Evolutionary conservation across 176 grass and related monocot genomes (phyloP), one percentile per base, ranked within the genome.

Genomic region (Hsuehochloa calcarea): DNA sequence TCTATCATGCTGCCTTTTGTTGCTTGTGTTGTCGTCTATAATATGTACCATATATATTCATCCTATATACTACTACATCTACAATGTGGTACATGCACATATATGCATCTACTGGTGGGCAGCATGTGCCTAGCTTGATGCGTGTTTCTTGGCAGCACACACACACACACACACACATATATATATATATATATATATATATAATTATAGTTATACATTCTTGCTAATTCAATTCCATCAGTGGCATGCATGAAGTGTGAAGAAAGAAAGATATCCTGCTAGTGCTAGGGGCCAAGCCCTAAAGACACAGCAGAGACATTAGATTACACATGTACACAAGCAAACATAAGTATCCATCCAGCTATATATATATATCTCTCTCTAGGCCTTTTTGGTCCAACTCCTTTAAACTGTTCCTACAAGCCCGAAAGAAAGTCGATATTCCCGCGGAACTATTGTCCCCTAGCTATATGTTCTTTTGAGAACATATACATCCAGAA

Each of bases 381-480:
- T 35, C 44, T 59, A 69, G 50, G 19, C 22, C 69, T 73, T 76
- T 80, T 81, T 37, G 62, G 88, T 76, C 88, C 88, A 85, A 76
- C 52, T 85, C 62, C 77, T 76, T 68, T 75, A 75, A 77, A 70
- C 81, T 81, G 63, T 89, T 81, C 88, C 31, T 75, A 11, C 50
- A 74, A 80, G 69, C 68, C 88, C 68, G 51, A 76, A 50, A 40
- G 41, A 77, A 85, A 89, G 70, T 76, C 1, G 8, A 68, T 89
- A 70, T 89, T 81, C 77, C 6, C 19, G 5, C 0, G 23, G 88
- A 89, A 85, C 85, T 80, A 52, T 81, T 85, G 88, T 26, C 52
- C 61, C 87, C 77, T 61, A 3, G 35, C 20, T 51, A 58, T 22
- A 60, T 89, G 31, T 75, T 89, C 70, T 40, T 40, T 19, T 25